Percentiles rank a stretch among this genome's conserved stretches.
Conservation (phyloP, 2,329 filamentous ascomycete species). For the Aschersonia sp. region DNA sequence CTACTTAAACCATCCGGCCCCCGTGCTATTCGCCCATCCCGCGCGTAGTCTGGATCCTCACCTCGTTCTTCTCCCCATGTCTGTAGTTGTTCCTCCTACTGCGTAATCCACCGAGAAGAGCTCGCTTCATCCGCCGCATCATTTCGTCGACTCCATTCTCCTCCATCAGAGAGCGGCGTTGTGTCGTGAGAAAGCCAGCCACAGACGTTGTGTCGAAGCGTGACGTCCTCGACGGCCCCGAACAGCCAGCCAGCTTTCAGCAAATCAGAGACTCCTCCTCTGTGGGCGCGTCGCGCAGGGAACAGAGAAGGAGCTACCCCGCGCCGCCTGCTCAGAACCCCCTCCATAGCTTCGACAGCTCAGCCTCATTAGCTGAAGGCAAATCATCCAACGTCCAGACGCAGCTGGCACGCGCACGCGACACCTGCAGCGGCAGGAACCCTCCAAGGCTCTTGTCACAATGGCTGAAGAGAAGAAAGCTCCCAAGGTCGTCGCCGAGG, state of each 20-base stretch:
- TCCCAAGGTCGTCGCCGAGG: constrained; percentile 57
- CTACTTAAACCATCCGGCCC: background rate
- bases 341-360: background rate
- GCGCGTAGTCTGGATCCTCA: no score
- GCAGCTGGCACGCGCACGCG: no score
- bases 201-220: no score
- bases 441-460: constrained; percentile 3
- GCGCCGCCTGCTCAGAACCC: constrained; percentile 1
- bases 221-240: background rate
- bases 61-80: no score
- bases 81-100: no score
- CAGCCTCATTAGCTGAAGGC: no score
- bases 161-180: background rate
- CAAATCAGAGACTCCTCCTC: no score
- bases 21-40: background rate
- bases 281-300: no score
- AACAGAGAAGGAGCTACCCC: constrained; percentile 3
- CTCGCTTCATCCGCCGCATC: no score
- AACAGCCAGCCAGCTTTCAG: background rate
- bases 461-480: constrained; percentile 31
- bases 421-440: background rate
- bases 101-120: no score
- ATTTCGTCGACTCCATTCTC: background rate
- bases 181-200: background rate
- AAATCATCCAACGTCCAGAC: no score